Evolutionary conservation across 2,329 filamentous ascomycete species (phyloP).

Genomic region (Coniochaeta sp.): DNA sequence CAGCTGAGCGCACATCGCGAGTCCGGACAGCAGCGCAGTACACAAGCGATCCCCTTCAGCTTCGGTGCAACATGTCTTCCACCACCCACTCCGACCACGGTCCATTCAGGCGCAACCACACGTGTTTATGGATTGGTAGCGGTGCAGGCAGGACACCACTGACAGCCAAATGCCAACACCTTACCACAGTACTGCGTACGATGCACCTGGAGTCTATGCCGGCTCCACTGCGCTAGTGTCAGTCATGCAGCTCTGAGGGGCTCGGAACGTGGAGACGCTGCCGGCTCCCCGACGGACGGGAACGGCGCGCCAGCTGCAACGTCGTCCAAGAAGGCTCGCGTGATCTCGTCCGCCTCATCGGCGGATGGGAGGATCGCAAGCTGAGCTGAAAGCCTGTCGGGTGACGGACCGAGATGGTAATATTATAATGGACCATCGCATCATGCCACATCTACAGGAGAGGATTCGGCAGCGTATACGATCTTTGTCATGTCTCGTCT

Average conservation of each 20-base stretch:
- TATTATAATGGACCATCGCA: too few relatives aligned
- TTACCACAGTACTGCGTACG: background rate
- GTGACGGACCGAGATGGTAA: too few relatives aligned
- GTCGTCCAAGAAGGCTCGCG: background rate
- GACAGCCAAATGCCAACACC: too few relatives aligned
- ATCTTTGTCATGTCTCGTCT: background rate
- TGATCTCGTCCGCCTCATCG: background rate
- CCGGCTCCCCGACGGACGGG: constrained; percentile 1
- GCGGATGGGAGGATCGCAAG: background rate
- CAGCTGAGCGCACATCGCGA: background rate
- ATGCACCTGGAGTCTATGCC: background rate
- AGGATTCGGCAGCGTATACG: background rate
- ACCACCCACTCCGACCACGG: too few relatives aligned
- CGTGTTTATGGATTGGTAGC: background rate
- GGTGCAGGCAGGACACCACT: too few relatives aligned
- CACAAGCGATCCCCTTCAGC: background rate
- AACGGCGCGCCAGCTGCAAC: background rate
- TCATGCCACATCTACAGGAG: too few relatives aligned
- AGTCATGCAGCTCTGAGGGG: constrained; percentile 1
- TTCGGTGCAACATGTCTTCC: background rate
- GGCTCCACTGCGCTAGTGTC: background rate
- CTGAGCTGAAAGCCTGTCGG: background rate
- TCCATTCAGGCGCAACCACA: background rate
- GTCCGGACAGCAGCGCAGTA: background rate
- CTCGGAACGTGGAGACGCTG: background rate